Base-by-base conservation (phyloP, 768 basidiomycete genomes). In the Amanita jacksonii region DNA sequence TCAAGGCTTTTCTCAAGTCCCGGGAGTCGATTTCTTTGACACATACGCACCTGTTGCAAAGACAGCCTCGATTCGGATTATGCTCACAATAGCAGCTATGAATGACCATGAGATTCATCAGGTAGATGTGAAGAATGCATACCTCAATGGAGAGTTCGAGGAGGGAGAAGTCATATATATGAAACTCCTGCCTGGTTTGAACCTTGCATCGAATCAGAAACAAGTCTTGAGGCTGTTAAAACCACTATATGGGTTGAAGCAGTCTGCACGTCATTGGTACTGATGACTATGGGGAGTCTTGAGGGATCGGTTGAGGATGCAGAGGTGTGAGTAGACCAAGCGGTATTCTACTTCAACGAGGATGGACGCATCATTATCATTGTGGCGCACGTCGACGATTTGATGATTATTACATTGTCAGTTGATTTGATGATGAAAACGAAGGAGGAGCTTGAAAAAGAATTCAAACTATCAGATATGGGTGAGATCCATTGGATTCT, bases 161-260 rank as follows among this genome's bases (percentile, higher is more conserved):
- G n/a, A n/a, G n/a, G n/a, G n/a, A n/a, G 50, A 52, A 24, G 34
- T 49, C 2, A 62, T 70, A 33, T 71, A 62, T 51, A 66, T 70
- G 63, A 34, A 54, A 20, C 52, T 58, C 16, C 62, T 62, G 38
- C 36, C 50, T 20, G 50, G 47, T 4, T 5, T 34, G 6, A 34
- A 12, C 5, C 49, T 35, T n/a, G n/a, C 15, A 39, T 41, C 24
- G 37, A 45, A 33, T 20, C 38, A 20, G 36, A 48, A 18, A 43
- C n/a, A n/a, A n/a, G n/a, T n/a, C n/a, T n/a, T n/a, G n/a, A n/a
- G n/a, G n/a, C n/a, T n/a, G n/a, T n/a, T 40, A 16, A 22, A 33
- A 8, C 16, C 43, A 18, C 20, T 51, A 5, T 51, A 51, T 32
- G 40, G 51, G 3, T 30, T 49, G 3, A 49, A 49, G 20, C 50